Evolutionary conservation across 371 early-diverging fungal genomes (phyloP).

Genomic region (Mortierella sp.): DNA sequence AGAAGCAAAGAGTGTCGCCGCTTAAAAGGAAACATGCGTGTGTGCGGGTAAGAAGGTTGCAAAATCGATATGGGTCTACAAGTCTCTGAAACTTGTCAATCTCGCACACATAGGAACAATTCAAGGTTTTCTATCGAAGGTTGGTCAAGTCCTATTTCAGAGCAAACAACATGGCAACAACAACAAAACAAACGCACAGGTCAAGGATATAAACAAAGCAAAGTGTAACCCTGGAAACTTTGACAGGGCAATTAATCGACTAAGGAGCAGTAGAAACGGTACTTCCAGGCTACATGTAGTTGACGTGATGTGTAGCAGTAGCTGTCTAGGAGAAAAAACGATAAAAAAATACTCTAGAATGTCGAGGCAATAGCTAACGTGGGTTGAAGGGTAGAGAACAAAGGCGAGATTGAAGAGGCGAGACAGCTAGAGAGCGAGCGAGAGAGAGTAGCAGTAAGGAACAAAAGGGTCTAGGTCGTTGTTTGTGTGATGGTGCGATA

Average conservation of each 20-base stretch:
- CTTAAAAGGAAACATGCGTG: too few relatives aligned
- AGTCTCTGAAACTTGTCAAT: background rate
- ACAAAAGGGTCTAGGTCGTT: conserved; percentile 1
- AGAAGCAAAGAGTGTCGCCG: too few relatives aligned
- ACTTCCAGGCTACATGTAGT: background rate
- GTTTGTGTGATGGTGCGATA: background rate
- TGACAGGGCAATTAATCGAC: background rate
- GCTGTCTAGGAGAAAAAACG: background rate
- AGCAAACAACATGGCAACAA: background rate
- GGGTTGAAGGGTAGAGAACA: background rate
- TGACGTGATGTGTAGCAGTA: background rate
- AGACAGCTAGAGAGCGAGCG: background rate
- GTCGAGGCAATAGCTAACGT: background rate
- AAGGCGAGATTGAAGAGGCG: background rate
- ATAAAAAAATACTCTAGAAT: background rate
- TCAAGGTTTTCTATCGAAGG: background rate
- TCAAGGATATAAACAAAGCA: background rate
- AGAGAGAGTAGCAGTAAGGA: background rate
- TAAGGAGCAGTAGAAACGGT: background rate
- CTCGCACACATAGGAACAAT: background rate
- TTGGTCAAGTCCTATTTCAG: background rate
- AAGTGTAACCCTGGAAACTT: background rate
- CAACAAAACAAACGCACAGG: conserved; percentile 11
- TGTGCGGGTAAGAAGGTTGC: background rate
- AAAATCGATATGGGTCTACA: background rate